Conservation (phyloP, 768 basidiomycete genomes). For the Candolleomyces efflorescens region DNA sequence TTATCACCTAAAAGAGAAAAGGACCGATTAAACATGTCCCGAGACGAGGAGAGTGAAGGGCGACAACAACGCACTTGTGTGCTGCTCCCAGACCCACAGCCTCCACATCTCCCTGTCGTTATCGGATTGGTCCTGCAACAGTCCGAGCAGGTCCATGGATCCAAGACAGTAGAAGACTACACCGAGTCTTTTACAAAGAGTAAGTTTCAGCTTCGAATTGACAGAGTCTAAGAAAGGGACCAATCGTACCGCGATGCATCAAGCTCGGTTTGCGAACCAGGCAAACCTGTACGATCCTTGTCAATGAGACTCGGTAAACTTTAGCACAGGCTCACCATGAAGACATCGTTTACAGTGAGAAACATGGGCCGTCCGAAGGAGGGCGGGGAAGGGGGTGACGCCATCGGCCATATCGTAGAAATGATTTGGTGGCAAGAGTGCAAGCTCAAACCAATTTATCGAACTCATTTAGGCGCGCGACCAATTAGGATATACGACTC, state of each 20-base stretch:
- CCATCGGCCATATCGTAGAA: background rate
- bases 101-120: conserved; percentile 61
- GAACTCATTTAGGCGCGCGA: background rate
- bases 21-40: background rate
- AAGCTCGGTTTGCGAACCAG: conserved; percentile 58
- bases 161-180: conserved; percentile 88
- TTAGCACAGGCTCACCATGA: conserved; percentile 28
- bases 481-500: background rate
- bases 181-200: conserved; percentile 53
- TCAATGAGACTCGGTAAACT: background rate
- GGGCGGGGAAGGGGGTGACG: conserved; percentile 21
- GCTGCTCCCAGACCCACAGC: conserved; percentile 89
- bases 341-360: conserved; percentile 67
- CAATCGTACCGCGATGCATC: conserved; percentile 67
- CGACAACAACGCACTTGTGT: conserved; percentile 40
- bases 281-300: conserved; percentile 41
- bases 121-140: conserved; percentile 39
- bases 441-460: background rate
- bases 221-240: conserved; percentile 9
- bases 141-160: conserved; percentile 70
- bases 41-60: background rate
- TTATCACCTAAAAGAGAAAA: conserved; percentile 39
- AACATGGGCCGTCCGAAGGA: conserved; percentile 52
- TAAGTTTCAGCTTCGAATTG: conserved; percentile 6
- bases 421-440: background rate